These are phyloP conservation scores for Xylaria nigripes DNA, from an alignment of 495 filamentous ascomycete species.

Conservation along the genomic window DNA sequence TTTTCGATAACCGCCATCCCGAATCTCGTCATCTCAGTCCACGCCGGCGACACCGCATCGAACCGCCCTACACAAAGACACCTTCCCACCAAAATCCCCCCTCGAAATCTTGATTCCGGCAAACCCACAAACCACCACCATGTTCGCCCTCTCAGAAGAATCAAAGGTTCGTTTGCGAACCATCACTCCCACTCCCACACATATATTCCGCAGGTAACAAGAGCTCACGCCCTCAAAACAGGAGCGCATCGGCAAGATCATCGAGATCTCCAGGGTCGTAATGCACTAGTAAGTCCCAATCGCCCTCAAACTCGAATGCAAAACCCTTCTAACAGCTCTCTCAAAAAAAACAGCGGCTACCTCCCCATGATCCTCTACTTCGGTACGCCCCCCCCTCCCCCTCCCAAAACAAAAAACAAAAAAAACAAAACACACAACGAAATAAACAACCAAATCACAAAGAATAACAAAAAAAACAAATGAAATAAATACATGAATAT, in stretches of 20 bases:
- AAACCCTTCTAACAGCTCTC: conserved; percentile 39
- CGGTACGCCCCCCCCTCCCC: conserved; percentile 48
- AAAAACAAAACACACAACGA: background rate
- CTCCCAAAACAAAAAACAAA: no score
- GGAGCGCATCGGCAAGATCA: conserved; percentile 94
- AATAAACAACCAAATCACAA: no score
- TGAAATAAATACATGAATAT: no score
- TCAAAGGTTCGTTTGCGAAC: conserved; percentile 59
- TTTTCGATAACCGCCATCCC: conserved; percentile 7
- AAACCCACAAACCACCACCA: no score
- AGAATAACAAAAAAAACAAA: no score
- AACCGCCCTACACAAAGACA: background rate
- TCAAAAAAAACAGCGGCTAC: conserved; percentile 81
- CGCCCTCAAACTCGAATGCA: no score
- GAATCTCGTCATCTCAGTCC: conserved; percentile 11
- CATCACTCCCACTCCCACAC: background rate
- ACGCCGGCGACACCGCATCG: background rate
- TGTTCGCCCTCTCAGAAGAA: conserved; percentile 92
- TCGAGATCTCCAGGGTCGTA: conserved; percentile 89
- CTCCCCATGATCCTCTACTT: conserved; percentile 95
- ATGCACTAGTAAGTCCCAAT: conserved; percentile 78
- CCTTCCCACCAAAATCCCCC: background rate
- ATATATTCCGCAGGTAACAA: background rate
- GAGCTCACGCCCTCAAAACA: conserved; percentile 27
- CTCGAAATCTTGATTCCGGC: no score